These are phyloP conservation scores for Coemansia sp. DNA, from an alignment of 192 early-diverging fungal species.

Conservation along the genomic window DNA sequence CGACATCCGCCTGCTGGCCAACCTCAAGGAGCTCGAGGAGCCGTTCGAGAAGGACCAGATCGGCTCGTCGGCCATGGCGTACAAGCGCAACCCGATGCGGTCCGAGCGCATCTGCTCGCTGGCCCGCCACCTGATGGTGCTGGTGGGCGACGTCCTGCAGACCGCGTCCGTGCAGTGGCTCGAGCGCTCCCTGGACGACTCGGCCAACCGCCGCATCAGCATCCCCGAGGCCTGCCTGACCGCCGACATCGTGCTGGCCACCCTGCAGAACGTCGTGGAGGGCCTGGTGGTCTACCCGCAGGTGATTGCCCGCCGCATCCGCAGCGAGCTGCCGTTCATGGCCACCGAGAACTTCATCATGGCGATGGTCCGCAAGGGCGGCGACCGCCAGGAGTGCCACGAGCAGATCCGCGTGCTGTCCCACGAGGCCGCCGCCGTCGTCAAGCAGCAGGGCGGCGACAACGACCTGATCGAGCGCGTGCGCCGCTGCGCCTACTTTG, in stretches of 20 bases:
- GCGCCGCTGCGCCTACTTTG: constrained; percentile 78
- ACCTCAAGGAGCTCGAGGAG: constrained; percentile 98
- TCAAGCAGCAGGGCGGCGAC: constrained; percentile 89
- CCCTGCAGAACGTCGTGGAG: constrained; percentile 94
- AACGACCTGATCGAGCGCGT: constrained; percentile 96
- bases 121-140: constrained; percentile 89
- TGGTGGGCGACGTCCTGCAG: constrained; percentile 80
- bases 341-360: constrained; percentile 99
- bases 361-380: constrained; percentile 96
- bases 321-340: constrained; percentile 97
- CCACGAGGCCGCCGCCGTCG: constrained; percentile 86
- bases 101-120: constrained; percentile 96
- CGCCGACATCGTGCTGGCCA: constrained; percentile 91
- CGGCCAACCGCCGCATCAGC: constrained; percentile 92
- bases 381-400: constrained; percentile 93
- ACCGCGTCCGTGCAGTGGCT: constrained; percentile 96
- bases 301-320: constrained; percentile 87
- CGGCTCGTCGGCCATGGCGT: constrained; percentile 97
- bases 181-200: constrained; percentile 97
- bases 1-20: constrained; percentile 92
- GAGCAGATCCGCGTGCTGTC: constrained; percentile 94
- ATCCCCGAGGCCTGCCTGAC: constrained; percentile 97
- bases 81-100: constrained; percentile 99
- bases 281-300: constrained; percentile 97
- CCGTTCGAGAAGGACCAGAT: constrained; percentile 99